Base-by-base conservation (phyloP, 2,329 filamentous ascomycete species). In the Helotiales sp. region DNA sequence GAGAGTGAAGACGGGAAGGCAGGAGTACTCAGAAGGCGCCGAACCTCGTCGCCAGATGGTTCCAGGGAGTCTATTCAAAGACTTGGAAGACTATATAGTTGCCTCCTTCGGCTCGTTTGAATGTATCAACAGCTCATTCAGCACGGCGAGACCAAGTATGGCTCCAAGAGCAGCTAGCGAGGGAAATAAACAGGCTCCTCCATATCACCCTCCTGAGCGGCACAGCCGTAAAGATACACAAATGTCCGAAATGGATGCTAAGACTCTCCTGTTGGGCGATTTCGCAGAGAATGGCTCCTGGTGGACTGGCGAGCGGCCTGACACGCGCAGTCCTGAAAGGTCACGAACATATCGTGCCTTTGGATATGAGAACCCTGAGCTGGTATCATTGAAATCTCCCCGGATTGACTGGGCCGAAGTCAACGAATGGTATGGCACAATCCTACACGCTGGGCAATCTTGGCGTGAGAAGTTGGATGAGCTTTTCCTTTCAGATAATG, bases 221-320 rank as follows among this genome's bases (percentile, higher is more conserved):
- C 75, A 71, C 52, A 64, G 57, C 58, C 69, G 55, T 62, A 65
- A 62, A 36, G 63, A 67, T 38, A 60, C 60, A 5, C 55, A 63
- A 10, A 72, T 85, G 3, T 80, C 81, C 33, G 86, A 90, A 50
- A 74, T 92, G 19, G 90, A 95, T 69, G 83, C 88, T 1, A 95
- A 92, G 68, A 81, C 89, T 5, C 75, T 93, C 19, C 76, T 92
- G 6, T 72, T 93, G 2, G 90, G 89, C 2, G 84, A 93, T 66
- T 80, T 93, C 63, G 88, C 87, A 1, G 90, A 95, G 69, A 95
- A 95, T 68, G 90, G 89, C 2, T 83, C 82, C 7, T 93, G 89
- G 90, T 93, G 90, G 89, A 86, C 87, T 47, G 89, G 87, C 1
- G 80, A 80, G 49, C 57, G 61, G 77, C 57, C 62, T 44, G 81